Percentiles rank a stretch among this genome's conserved stretches.
Conservation (phyloP, 495 filamentous ascomycete genomes). For the Jackrogersella multiformis region DNA sequence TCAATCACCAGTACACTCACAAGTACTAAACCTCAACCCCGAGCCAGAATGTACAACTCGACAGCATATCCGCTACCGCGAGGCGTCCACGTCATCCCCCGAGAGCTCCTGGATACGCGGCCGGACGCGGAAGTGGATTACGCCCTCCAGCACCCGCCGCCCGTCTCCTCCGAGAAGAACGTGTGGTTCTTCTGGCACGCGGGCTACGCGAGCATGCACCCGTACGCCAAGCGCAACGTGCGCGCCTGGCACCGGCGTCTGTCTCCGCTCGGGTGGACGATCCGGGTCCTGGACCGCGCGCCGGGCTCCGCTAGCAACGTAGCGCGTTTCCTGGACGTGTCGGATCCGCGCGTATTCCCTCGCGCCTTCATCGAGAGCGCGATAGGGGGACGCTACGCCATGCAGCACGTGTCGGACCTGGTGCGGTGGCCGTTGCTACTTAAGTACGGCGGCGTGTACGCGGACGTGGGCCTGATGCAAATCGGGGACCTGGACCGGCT, state of each 20-base stretch:
- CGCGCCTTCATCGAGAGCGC: conserved; percentile 57
- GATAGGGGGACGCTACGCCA: conserved; percentile 57
- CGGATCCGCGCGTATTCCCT: conserved; percentile 56
- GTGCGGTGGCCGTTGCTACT: conserved; percentile 64
- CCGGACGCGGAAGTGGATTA: conserved; percentile 58
- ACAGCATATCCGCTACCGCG: conserved; percentile 44
- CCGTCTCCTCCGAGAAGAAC: conserved; percentile 58
- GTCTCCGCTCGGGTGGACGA: conserved; percentile 59
- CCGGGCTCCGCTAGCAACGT: conserved; percentile 58
- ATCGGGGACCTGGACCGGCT: conserved; percentile 64
- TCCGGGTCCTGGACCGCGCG: conserved; percentile 60
- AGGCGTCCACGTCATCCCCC: conserved; percentile 48
- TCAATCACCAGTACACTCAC: neutral
- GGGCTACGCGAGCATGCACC: conserved; percentile 57
- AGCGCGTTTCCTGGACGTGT: conserved; percentile 57
- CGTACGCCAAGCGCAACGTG: conserved; percentile 64
- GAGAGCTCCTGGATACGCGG: conserved; percentile 52
- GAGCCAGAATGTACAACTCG: neutral
- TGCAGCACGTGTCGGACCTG: conserved; percentile 65
- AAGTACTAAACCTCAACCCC: neutral
- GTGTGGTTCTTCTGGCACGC: conserved; percentile 68
- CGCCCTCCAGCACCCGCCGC: conserved; percentile 52
- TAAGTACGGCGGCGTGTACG: conserved; percentile 65
- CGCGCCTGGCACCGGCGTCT: conserved; percentile 65
- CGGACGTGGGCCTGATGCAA: conserved; percentile 64